Conservation (phyloP, 169 alveolate genomes). For the Perkinsus chesapeaki region DNA sequence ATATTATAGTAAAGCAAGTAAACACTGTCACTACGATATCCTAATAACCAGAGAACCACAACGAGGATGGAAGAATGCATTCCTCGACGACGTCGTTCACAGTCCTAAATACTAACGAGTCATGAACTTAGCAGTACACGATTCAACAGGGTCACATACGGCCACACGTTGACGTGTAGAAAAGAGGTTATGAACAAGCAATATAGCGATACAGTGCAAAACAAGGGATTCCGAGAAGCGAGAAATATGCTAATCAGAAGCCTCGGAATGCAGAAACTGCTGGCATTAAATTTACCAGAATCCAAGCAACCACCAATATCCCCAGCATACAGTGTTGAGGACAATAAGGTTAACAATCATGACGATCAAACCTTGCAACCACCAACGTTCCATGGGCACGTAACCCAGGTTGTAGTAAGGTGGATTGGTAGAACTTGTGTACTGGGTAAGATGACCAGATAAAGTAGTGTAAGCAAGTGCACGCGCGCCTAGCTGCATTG, state of each 20-base stretch:
- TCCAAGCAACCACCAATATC: not conserved
- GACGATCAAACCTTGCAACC: not conserved
- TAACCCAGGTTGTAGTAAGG: not conserved
- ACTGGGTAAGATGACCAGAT: not conserved
- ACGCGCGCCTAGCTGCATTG: not conserved
- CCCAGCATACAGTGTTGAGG: not conserved
- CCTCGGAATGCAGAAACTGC: too few relatives aligned
- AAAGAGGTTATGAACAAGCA: not conserved
- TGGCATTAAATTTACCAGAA: not conserved
- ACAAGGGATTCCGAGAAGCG: not conserved
- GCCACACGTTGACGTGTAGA: not conserved
- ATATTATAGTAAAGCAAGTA: not conserved
- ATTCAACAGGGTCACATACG: not conserved
- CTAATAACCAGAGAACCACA: not conserved
- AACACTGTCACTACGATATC: not conserved
- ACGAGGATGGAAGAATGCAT: not conserved
- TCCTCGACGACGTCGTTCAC: not conserved
- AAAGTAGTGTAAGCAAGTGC: not conserved
- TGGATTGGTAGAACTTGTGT: not conserved
- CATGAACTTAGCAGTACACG: not conserved
- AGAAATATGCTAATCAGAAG: not conserved
- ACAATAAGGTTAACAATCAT: not conserved
- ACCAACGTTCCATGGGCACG: not conserved
- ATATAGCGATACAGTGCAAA: not conserved
- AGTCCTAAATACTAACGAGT: not conserved